phyloP scores from a whole-genome alignment of 1,284 basidiomycete genomes.

The Coniferiporia weirii region DNA sequence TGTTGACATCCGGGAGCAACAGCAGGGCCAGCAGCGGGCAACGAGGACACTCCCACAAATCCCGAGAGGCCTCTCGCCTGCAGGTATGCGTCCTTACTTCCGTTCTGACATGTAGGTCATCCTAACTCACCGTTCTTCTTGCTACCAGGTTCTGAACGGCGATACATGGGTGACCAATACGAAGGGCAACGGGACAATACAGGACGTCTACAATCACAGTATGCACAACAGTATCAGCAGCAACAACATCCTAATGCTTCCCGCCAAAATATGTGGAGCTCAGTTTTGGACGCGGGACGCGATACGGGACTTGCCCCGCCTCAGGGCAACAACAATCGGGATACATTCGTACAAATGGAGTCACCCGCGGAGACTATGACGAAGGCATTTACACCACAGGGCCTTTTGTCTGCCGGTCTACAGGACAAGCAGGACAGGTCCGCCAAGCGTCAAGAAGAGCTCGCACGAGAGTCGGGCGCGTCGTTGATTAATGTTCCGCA shows the following conservation, averaged over 20 bases:
- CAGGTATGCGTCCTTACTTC: conserved; percentile 10
- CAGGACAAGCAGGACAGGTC: conserved; percentile 95
- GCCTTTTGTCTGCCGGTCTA: conserved; percentile 88
- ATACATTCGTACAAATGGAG: conserved; percentile 83
- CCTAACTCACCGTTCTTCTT: not conserved
- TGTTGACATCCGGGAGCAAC: conserved; percentile 19
- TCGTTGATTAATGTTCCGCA: conserved; percentile 91
- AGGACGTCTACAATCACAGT: conserved; percentile 43
- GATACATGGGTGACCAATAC: conserved; percentile 45
- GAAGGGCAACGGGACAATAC: conserved; percentile 34
- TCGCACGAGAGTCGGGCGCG: conserved; percentile 84
- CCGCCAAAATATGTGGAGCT: conserved; percentile 76
- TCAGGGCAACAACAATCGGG: conserved; percentile 36
- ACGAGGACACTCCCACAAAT: conserved; percentile 25
- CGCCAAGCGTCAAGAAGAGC: conserved; percentile 90
- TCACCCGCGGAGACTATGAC: conserved; percentile 71
- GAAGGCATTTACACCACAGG: conserved; percentile 91
- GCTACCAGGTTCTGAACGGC: conserved; percentile 10
- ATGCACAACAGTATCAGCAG: conserved; percentile 33
- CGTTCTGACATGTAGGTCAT: not conserved
- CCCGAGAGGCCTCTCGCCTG: conserved; percentile 19
- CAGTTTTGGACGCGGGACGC: conserved; percentile 72
- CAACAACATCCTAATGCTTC: conserved; percentile 41
- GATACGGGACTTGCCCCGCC: conserved; percentile 37
- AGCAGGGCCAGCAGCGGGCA: conserved; percentile 17